phyloP scores from a whole-genome alignment of 73 alveolate species.

The Vitrella brassicaformis region DNA sequence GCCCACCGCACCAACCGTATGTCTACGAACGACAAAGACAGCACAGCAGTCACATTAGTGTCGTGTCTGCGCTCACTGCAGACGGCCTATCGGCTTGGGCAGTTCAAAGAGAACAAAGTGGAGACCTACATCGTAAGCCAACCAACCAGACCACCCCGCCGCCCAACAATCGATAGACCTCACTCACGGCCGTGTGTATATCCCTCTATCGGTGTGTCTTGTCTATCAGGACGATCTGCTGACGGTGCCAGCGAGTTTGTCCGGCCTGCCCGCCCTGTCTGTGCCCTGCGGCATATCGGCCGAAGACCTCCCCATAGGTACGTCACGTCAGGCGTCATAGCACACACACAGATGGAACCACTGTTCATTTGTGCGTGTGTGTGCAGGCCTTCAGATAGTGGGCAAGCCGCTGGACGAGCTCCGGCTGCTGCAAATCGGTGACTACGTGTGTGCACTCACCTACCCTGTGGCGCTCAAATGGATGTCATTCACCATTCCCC shows the following conservation, averaged over 20 bases:
- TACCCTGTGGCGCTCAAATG: too few relatives aligned
- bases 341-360: neutral
- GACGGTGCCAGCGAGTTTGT: neutral
- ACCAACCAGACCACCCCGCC: too few relatives aligned
- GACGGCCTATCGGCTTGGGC: too few relatives aligned
- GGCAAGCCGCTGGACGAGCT: neutral
- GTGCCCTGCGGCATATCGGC: neutral
- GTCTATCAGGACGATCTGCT: neutral
- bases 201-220: too few relatives aligned
- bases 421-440: neutral
- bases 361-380: neutral
- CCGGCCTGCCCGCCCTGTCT: neutral
- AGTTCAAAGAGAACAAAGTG: too few relatives aligned
- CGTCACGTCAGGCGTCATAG: neutral
- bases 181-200: too few relatives aligned
- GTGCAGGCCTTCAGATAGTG: neutral
- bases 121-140: too few relatives aligned
- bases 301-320: neutral
- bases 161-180: too few relatives aligned
- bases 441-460: neutral
- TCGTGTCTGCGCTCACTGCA: too few relatives aligned
- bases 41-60: too few relatives aligned
- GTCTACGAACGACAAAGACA: too few relatives aligned
- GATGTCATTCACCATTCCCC: too few relatives aligned
- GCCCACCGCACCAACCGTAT: neutral